Percentiles rank a stretch among this genome's conserved stretches.
phyloP scores from a whole-genome alignment of 1,284 basidiomycete species.

The Rhodotorula sp. region DNA sequence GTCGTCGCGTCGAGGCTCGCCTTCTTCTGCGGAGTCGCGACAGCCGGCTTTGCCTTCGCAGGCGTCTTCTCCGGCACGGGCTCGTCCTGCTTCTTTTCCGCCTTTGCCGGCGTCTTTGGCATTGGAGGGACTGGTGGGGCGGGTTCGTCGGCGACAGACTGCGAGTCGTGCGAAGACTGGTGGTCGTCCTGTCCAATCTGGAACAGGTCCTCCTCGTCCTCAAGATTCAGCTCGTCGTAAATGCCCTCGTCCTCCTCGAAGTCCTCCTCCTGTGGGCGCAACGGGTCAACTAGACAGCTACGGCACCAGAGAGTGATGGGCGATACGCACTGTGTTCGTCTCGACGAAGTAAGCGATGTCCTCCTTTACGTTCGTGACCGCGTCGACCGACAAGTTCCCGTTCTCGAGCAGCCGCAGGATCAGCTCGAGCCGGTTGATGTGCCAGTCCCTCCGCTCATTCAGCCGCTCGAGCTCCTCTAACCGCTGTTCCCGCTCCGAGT shows the following conservation, averaged over 20 bases:
- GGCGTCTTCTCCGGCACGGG: constrained; percentile 17
- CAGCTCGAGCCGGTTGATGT: constrained; percentile 88
- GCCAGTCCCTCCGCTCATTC: constrained; percentile 95
- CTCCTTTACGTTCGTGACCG: constrained; percentile 80
- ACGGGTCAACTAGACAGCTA: neutral
- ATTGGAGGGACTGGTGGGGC: constrained; percentile 42
- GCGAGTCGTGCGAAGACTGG: constrained; percentile 55
- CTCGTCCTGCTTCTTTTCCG: constrained; percentile 20
- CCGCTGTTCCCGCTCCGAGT: constrained; percentile 67
- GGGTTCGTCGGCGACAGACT: constrained; percentile 52
- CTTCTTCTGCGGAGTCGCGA: constrained; percentile 43
- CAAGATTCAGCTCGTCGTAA: constrained; percentile 96
- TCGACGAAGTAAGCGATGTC: constrained; percentile 97
- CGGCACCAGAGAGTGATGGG: neutral
- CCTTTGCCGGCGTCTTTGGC: constrained; percentile 41
- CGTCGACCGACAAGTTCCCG: constrained; percentile 79
- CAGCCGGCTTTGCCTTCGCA: constrained; percentile 34
- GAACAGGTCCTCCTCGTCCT: constrained; percentile 89
- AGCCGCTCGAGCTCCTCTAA: constrained; percentile 78
- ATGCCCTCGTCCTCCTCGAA: constrained; percentile 98
- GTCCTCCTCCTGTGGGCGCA: constrained; percentile 75
- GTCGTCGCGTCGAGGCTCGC: constrained; percentile 43
- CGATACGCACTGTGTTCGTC: constrained; percentile 76
- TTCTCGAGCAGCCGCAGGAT: constrained; percentile 93
- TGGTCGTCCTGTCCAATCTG: constrained; percentile 68